phyloP scores from a whole-genome alignment of 345 rosid species.

The Camelina neglecta region DNA sequence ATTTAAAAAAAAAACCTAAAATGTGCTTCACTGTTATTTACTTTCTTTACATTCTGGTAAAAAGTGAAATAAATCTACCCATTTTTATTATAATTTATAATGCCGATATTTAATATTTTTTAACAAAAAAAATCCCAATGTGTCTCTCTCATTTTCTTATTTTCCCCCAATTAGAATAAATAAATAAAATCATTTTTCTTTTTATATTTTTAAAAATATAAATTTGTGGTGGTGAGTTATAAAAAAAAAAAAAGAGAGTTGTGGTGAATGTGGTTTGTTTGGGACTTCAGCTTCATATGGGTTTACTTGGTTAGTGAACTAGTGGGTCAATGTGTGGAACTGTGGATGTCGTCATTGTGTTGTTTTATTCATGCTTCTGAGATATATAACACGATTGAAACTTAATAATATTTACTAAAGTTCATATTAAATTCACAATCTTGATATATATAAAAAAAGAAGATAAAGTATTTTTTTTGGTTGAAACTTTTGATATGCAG shows the following conservation, averaged over 20 bases:
- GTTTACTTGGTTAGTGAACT: too few relatives aligned
- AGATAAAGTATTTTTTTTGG: too few relatives aligned
- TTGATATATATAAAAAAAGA: too few relatives aligned
- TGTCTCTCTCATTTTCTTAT: too few relatives aligned
- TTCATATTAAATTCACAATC: neutral
- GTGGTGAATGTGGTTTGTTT: slow-evolving; percentile 8
- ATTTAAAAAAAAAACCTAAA: neutral
- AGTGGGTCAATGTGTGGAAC: neutral
- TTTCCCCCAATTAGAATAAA: too few relatives aligned
- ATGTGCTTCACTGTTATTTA: slow-evolving; percentile 25
- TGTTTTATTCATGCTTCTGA: slow-evolving; percentile 17
- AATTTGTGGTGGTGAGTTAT: too few relatives aligned
- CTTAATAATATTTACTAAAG: neutral
- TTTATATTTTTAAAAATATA: too few relatives aligned
- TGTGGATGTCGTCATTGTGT: slow-evolving; percentile 25
- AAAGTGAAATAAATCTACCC: neutral
- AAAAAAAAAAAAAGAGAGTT: too few relatives aligned
- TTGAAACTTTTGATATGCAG: neutral
- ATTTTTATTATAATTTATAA: slow-evolving; percentile 1
- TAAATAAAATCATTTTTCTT: neutral
- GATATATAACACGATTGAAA: neutral
- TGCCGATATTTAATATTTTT: neutral
- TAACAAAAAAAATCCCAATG: neutral
- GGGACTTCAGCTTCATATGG: neutral
- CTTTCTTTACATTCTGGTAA: slow-evolving; percentile 5